Evolutionary conservation across 1,139 yeast species (phyloP).

Genomic region (Yamadazyma diospyri): DNA sequence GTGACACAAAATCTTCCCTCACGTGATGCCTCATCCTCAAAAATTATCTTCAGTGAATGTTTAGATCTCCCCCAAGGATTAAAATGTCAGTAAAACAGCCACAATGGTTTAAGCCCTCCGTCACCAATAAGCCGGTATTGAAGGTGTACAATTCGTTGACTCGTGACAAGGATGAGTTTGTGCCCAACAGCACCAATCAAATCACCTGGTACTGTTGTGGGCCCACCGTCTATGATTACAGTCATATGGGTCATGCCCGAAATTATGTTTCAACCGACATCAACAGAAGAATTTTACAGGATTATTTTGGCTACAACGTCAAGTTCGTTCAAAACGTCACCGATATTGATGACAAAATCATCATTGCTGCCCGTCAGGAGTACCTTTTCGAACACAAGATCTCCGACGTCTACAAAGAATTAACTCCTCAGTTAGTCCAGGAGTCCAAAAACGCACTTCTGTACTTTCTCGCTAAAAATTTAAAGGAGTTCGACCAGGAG

Average conservation of each 20-base stretch:
- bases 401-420: conserved; percentile 24
- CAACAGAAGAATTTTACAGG: conserved; percentile 80
- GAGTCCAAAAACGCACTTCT: conserved; percentile 44
- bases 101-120: conserved; percentile 33
- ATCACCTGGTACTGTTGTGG: conserved; percentile 98
- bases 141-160: conserved; percentile 76
- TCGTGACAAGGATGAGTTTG: conserved; percentile 70
- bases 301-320: conserved; percentile 86
- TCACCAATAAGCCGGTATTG: conserved; percentile 20
- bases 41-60: conserved; percentile 8
- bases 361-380: conserved; percentile 88
- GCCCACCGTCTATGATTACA: conserved; percentile 95
- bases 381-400: conserved; percentile 66
- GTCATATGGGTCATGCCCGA: conserved; percentile 99
- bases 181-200: conserved; percentile 57
- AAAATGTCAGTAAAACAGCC: conserved; percentile 23
- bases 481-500: conserved; percentile 39
- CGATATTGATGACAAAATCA: conserved; percentile 95
- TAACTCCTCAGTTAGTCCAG: conserved; percentile 35
- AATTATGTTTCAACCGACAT: conserved; percentile 94
- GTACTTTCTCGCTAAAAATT: conserved; percentile 53
- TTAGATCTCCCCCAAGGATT: conserved; percentile 5
- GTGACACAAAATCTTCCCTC: background rate
- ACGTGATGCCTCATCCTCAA: conserved; percentile 5
- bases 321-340: conserved; percentile 93